Base-by-base conservation (phyloP, 129 eudicot genomes). In the Flaveria sonorensis region DNA sequence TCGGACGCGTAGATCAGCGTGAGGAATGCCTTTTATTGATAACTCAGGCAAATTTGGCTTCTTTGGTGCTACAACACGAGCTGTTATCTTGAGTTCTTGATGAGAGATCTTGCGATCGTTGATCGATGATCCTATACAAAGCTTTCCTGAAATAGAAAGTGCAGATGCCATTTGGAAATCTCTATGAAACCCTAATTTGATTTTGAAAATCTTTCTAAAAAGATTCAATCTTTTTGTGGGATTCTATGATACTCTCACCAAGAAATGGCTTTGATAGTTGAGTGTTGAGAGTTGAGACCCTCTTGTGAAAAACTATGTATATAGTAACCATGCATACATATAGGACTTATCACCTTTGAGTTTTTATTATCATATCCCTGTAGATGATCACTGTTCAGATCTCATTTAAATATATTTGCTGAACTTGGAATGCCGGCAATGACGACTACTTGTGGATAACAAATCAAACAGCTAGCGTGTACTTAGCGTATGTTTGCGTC, bases 11-110 rank as follows among this genome's bases (percentile, higher is more conserved):
- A 83, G 79, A 85, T 87, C 90, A 32, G 82, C 87, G 46, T 72
- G 84, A 70, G 89, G 76, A 66, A 88, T 81, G 66, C 89, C 86
- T 68, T 83, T 73, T 30, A 88, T 64, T 1, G 92, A 88, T 32
- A 91, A 62, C 10, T 88, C 84, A 0, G 89, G 84, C 7, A 63
- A 75, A 3, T 10, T 24, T 59, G 81, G 80, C 72, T 78, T 79
- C 32, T 80, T 88, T 14, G 90, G 89, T 61, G 83, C 73, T 74
- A 87, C 88, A 71, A 87, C 83, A 39, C 80, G 71, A 20, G 82
- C 72, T 60, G 69, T 61, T 32, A 63, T 65, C 46, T 55, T 81
- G 71, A 45, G 52, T 19, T 75, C 88, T 19, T 67, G 74, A 72
- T 59, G 23, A 36, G 50, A 68, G 69, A 19, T 21, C 36, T 70